These are phyloP conservation scores for Tolypocladium tundrense DNA, from an alignment of 2,329 filamentous ascomycete genomes.

Conservation along the genomic window DNA sequence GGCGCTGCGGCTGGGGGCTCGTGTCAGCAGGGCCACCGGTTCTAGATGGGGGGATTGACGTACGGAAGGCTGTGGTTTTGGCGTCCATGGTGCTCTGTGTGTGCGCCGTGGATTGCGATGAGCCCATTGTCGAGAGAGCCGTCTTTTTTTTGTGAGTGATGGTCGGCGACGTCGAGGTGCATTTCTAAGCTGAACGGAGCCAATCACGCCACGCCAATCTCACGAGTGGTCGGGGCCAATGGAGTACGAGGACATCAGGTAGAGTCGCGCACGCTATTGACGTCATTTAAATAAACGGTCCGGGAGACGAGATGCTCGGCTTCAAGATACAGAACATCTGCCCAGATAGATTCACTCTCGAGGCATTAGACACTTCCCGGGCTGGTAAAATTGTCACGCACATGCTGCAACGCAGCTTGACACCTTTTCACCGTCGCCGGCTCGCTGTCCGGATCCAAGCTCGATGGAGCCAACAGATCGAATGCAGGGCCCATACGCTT, in stretches of 20 bases:
- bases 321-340: too few relatives aligned
- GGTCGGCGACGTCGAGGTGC: slow-evolving; percentile 8
- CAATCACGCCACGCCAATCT: slow-evolving; percentile 4
- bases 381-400: neutral
- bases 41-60: slow-evolving; percentile 1
- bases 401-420: neutral
- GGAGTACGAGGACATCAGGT: too few relatives aligned
- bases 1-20: neutral
- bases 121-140: neutral
- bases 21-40: neutral
- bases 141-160: slow-evolving; percentile 6
- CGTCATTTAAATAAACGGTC: neutral
- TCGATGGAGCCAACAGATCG: neutral
- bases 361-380: too few relatives aligned
- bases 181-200: neutral
- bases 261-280: neutral
- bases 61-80: slow-evolving; percentile 17
- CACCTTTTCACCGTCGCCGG: neutral
- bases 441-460: neutral
- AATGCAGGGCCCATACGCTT: neutral
- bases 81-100: slow-evolving; percentile 20
- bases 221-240: slow-evolving; percentile 13
- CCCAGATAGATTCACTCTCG: too few relatives aligned
- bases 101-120: neutral
- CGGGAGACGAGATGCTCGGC: too few relatives aligned